Conservation (phyloP, 768 basidiomycete species). For the Mycena vitilis region DNA sequence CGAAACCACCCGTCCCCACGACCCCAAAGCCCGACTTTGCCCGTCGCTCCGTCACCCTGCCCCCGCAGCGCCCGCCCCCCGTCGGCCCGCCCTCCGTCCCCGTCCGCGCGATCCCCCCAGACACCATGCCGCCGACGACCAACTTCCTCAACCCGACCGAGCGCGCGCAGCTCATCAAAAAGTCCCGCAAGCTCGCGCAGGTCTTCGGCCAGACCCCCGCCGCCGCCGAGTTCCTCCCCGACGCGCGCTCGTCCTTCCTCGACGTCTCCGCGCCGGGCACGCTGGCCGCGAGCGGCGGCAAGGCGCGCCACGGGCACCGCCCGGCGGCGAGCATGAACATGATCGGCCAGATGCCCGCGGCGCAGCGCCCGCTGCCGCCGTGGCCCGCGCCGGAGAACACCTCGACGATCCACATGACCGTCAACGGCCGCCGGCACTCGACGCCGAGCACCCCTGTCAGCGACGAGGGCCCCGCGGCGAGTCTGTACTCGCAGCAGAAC, state of each 20-base stretch:
- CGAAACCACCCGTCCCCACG: conserved; percentile 60
- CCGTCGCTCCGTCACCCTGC: conserved; percentile 27
- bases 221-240: conserved; percentile 52
- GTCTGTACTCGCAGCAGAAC: conserved; percentile 29
- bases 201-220: conserved; percentile 80
- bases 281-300: not conserved
- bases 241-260: conserved; percentile 38
- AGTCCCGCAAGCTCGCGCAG: conserved; percentile 82
- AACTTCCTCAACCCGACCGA: conserved; percentile 74
- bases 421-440: conserved; percentile 53
- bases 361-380: conserved; percentile 31
- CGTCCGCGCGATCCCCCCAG: conserved; percentile 25
- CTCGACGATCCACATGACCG: conserved; percentile 39
- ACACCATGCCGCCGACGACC: conserved; percentile 67
- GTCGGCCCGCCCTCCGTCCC: conserved; percentile 20
- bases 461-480: conserved; percentile 42
- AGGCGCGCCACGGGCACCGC: conserved; percentile 35
- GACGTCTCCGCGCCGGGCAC: conserved; percentile 32
- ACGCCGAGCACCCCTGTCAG: conserved; percentile 41
- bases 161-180: conserved; percentile 78
- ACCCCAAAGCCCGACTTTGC: conserved; percentile 59
- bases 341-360: conserved; percentile 40
- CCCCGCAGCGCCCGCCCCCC: conserved; percentile 6
- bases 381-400: conserved; percentile 48
- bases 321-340: conserved; percentile 45